Evolutionary conservation across 495 filamentous ascomycete genomes (phyloP), one percentile per base, ranked within the genome.

Genomic region (Hypoxylon intermedium): DNA sequence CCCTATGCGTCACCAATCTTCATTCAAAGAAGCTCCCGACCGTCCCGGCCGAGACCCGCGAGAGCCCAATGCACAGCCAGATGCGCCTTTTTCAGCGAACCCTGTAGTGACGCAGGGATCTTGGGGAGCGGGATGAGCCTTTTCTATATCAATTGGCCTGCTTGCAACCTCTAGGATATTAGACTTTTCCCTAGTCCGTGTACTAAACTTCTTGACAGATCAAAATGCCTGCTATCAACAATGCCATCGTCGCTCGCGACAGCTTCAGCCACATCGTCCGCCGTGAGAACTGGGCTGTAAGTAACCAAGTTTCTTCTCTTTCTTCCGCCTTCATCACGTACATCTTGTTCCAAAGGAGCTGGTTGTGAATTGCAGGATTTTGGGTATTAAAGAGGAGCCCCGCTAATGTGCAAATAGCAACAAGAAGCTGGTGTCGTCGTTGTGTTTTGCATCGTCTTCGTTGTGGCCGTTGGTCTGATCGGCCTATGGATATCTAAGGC

Each of bases 391-490:
- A 2, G n/a, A 40, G 31, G 13, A 16, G 24, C 30, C 12, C n/a
- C 43, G 26, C 62, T 60, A 52, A 65, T 40, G n/a, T 30, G 9
- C n/a, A 20, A 61, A 58, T 21, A 65, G 62, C 51, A 50, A 43
- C 58, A 73, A 42, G 79, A 85, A 69, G 68, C 76, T 16, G 83
- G 82, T 71, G 82, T 85, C 61, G 76, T 85, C 37, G 74, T 83
- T 63, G 83, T 85, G 41, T 85, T 86, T 76, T 81, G 76, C 67
- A 81, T 86, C 57, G 75, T 85, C 58, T 81, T 77, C 65, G 59
- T 82, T 44, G 80, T 87, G 65, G 77, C 42, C 40, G 55, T 78
- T 52, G 74, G 79, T 50, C 65, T 87, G 34, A 54, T 79, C 40
- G 49, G 50, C 9, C 71, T 86, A 26, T 74, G 71, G 66, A 74